A percentile compares a stretch with the other conserved stretches of the same genome.
Conservation (phyloP, 352 stramenopile genomes). For the Thraustochytrium striatum region DNA sequence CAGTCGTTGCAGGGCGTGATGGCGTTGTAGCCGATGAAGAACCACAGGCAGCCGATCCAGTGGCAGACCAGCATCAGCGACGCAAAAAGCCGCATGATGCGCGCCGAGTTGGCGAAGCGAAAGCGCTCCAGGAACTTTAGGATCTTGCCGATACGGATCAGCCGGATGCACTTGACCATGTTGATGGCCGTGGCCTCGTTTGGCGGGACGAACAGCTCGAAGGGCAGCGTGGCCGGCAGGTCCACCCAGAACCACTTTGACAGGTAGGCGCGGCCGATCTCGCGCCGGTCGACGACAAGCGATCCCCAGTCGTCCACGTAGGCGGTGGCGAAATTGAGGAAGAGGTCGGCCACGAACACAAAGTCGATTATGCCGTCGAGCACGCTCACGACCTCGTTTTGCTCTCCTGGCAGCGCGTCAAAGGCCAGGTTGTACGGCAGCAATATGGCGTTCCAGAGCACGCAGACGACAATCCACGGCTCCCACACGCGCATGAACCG, state of each 20-base stretch:
- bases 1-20: background rate
- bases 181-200: conserved; percentile 35
- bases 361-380: conserved; percentile 24
- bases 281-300: conserved; percentile 14
- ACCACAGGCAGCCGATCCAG: conserved; percentile 70
- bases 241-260: conserved; percentile 45
- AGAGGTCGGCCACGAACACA: conserved; percentile 38
- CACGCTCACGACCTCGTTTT: background rate
- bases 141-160: conserved; percentile 40
- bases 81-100: conserved; percentile 64
- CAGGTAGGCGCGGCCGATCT: conserved; percentile 30
- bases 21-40: conserved; percentile 61
- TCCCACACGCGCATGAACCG: conserved; percentile 26
- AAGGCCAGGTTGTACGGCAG: conserved; percentile 35
- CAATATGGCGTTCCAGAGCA: conserved; percentile 44
- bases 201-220: conserved; percentile 39
- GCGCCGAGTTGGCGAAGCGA: conserved; percentile 58
- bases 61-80: conserved; percentile 66
- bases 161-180: conserved; percentile 35
- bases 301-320: conserved; percentile 42
- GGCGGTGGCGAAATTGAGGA: conserved; percentile 40
- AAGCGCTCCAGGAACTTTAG: conserved; percentile 48
- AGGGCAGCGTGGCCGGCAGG: conserved; percentile 32
- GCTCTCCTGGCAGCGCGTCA: background rate
- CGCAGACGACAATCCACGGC: conserved; percentile 34